Conservation (phyloP, 2,329 filamentous ascomycete genomes). For the Metarhizium humberi region DNA sequence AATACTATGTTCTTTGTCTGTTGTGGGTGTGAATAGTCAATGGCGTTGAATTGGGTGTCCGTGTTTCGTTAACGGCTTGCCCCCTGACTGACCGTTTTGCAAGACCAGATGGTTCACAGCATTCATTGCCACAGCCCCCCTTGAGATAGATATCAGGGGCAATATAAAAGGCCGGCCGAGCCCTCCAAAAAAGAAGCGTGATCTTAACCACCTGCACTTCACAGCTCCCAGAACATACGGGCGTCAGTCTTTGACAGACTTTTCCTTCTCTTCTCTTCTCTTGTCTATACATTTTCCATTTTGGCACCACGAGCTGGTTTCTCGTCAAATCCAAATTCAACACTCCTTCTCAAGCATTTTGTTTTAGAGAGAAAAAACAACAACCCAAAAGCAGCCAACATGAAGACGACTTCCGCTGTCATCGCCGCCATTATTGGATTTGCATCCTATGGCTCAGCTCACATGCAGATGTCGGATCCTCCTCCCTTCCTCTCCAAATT, state of each 20-base stretch:
- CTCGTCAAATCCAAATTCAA: not conserved
- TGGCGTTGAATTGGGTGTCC: not conserved
- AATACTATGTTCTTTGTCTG: no score
- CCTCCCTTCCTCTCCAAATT: constrained; percentile 42
- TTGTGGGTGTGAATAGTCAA: no score
- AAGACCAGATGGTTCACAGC: not conserved
- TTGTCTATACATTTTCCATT: not conserved
- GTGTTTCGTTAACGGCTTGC: no score
- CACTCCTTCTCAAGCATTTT: not conserved
- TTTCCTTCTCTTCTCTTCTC: not conserved
- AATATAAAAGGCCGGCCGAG: not conserved
- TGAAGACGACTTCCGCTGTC: constrained; percentile 30
- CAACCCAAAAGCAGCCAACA: constrained; percentile 11
- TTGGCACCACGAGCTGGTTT: not conserved
- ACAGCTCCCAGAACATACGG: not conserved
- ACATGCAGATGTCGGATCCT: constrained; percentile 48
- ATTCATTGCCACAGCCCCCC: no score
- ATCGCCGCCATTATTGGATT: constrained; percentile 31
- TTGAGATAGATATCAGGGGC: not conserved
- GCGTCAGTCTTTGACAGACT: constrained; percentile 1
- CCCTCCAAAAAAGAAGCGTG: not conserved
- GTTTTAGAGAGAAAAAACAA: not conserved
- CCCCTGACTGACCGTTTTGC: not conserved
- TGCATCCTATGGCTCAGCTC: constrained; percentile 35
- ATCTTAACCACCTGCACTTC: not conserved